Percentiles rank a stretch among this genome's conserved stretches.
phyloP scores from a whole-genome alignment of 345 rosid genomes.

The Bruguiera sexangula region DNA sequence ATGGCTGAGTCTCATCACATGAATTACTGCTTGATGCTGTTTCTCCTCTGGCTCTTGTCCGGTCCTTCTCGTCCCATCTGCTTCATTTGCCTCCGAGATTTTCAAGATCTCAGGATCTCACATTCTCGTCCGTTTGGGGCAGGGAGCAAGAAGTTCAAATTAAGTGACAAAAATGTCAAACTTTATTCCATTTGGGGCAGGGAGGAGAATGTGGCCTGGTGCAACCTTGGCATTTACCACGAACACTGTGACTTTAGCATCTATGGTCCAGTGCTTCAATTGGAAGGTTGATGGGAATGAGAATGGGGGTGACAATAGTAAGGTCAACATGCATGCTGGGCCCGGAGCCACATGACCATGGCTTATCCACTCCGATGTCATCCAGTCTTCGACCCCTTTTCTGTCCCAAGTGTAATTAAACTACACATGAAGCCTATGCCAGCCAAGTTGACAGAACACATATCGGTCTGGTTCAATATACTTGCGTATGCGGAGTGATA shows the following conservation, averaged over 20 bases:
- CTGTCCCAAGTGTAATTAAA: not conserved
- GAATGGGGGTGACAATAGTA: not conserved
- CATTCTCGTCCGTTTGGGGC: not conserved
- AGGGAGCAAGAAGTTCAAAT: conserved; percentile 6
- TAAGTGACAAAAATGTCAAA: not conserved
- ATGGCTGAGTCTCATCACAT: too few species aligned
- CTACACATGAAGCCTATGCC: too few species aligned
- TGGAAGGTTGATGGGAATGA: not conserved
- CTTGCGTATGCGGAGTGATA: too few species aligned
- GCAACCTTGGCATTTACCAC: not conserved
- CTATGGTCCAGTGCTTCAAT: not conserved
- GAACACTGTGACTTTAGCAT: not conserved
- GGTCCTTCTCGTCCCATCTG: conserved; percentile 42
- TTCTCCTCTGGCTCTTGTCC: conserved; percentile 37
- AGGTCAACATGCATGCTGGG: not conserved
- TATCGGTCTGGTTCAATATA: too few species aligned
- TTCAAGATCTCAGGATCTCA: conserved; percentile 20
- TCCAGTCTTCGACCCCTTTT: not conserved
- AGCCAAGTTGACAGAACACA: too few species aligned
- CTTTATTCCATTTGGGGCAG: not conserved
- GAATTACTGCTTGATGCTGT: not conserved
- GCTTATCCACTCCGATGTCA: not conserved
- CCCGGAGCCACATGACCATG: not conserved
- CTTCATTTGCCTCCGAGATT: conserved; percentile 34
- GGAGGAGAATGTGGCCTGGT: not conserved